Conservation (phyloP, 192 early-diverging fungal genomes). For the Coemansia sp. region DNA sequence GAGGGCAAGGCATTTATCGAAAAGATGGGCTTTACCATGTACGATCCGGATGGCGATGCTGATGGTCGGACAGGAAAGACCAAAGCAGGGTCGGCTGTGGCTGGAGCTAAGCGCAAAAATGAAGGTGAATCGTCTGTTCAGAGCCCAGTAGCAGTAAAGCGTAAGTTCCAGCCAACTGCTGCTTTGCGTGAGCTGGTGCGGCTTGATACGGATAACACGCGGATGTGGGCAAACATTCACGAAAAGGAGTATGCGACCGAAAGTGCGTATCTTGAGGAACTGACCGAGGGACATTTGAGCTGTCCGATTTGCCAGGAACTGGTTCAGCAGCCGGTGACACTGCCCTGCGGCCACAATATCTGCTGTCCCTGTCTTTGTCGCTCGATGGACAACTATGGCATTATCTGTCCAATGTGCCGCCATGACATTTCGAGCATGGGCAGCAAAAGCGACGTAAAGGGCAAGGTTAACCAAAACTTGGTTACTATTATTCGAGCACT, state of each 20-base stretch:
- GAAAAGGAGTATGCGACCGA: conserved; percentile 14
- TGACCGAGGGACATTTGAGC: conserved; percentile 29
- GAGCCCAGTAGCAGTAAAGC: background rate
- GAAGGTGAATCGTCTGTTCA: background rate
- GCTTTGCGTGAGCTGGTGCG: conserved; percentile 34
- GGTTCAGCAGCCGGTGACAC: conserved; percentile 40
- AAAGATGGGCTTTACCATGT: conserved; percentile 50
- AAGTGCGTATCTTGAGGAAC: conserved; percentile 25
- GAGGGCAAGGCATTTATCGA: conserved; percentile 54
- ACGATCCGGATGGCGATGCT: conserved; percentile 16
- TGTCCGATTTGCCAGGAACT: conserved; percentile 53
- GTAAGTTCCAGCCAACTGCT: conserved; percentile 7
- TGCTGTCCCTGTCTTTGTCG: conserved; percentile 35
- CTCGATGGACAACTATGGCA: conserved; percentile 33
- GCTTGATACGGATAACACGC: conserved; percentile 36
- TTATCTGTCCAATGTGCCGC: conserved; percentile 44
- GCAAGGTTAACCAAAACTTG: conserved; percentile 27
- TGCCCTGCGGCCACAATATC: conserved; percentile 45
- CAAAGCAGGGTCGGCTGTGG: background rate
- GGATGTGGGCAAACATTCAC: conserved; percentile 33
- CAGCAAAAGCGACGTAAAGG: conserved; percentile 11
- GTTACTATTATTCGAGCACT: conserved; percentile 34
- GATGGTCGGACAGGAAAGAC: background rate
- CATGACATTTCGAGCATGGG: conserved; percentile 27
- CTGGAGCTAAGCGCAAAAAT: background rate